Conservation (phyloP, 768 basidiomycete species). For the Trametes cingulata region DNA sequence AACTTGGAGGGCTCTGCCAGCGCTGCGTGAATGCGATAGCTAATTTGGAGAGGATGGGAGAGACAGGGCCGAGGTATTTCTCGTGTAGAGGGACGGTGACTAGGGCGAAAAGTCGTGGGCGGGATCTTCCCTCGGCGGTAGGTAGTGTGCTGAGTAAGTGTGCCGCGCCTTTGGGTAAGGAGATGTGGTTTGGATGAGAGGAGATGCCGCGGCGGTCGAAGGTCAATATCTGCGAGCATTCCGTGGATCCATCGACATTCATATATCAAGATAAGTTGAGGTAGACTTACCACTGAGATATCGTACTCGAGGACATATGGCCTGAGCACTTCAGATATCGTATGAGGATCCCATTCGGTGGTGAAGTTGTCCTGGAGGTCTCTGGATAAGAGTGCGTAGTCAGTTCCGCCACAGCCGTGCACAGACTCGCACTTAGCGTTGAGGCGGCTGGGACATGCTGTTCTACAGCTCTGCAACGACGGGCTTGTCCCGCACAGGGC, state of each 20-base stretch:
- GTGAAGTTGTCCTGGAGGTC: constrained; percentile 77
- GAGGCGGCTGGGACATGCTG: too few relatives aligned
- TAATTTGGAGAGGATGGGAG: constrained; percentile 51
- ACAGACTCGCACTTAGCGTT: too few relatives aligned
- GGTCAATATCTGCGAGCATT: constrained; percentile 66
- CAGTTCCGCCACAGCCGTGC: too few relatives aligned
- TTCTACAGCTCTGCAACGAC: too few relatives aligned
- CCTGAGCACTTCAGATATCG: constrained; percentile 58
- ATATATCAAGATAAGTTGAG: not conserved
- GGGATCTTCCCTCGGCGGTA: constrained; percentile 27
- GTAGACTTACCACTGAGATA: constrained; percentile 56
- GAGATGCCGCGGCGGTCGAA: constrained; percentile 81
- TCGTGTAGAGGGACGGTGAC: constrained; percentile 52
- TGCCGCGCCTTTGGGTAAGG: constrained; percentile 59
- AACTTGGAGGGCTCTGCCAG: not conserved
- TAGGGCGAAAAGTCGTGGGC: constrained; percentile 55
- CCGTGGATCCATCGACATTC: not conserved
- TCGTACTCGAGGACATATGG: constrained; percentile 58
- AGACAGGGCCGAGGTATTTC: constrained; percentile 67
- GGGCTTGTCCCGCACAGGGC: too few relatives aligned
- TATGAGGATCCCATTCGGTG: constrained; percentile 57
- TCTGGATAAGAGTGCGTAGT: constrained; percentile 32
- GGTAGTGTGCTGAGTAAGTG: constrained; percentile 37
- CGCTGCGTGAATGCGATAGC: constrained; percentile 31
- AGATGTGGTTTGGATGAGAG: constrained; percentile 84